A percentile compares a stretch with the other conserved stretches of the same genome.
Evolutionary conservation across 257 asterid species (phyloP).

Genomic region (Solanum chaucha): DNA sequence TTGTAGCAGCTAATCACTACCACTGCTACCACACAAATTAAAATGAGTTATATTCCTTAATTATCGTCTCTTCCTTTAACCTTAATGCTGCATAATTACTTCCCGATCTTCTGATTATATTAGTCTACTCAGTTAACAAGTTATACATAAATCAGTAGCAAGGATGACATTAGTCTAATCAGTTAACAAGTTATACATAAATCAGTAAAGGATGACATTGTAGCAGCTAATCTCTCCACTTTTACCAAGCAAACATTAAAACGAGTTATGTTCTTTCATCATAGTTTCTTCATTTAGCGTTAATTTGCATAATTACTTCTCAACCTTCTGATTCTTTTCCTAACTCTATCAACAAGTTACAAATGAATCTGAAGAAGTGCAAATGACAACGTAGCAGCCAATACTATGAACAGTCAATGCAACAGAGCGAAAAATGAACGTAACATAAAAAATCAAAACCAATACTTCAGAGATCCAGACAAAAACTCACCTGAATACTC

Average conservation of each 20-base stretch:
- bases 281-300: not conserved
- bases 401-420: not conserved
- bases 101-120: not conserved
- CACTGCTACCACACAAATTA: not conserved
- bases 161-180: not conserved
- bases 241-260: not conserved
- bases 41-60: not conserved
- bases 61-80: not conserved
- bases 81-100: not conserved
- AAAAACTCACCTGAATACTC: constrained; percentile 51
- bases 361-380: not conserved
- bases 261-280: not conserved
- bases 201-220: not conserved
- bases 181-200: not conserved
- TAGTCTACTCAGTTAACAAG: not conserved
- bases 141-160: not conserved
- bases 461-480: constrained; percentile 6
- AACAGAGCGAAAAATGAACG: not conserved
- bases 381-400: not conserved
- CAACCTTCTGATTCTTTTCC: not conserved
- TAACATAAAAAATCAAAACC: not conserved
- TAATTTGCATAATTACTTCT: not conserved
- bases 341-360: not conserved
- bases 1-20: not conserved
- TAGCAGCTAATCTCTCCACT: not conserved